phyloP scores from a whole-genome alignment of 176 grass and related monocot genomes.

The Rhynchospora pubera region DNA sequence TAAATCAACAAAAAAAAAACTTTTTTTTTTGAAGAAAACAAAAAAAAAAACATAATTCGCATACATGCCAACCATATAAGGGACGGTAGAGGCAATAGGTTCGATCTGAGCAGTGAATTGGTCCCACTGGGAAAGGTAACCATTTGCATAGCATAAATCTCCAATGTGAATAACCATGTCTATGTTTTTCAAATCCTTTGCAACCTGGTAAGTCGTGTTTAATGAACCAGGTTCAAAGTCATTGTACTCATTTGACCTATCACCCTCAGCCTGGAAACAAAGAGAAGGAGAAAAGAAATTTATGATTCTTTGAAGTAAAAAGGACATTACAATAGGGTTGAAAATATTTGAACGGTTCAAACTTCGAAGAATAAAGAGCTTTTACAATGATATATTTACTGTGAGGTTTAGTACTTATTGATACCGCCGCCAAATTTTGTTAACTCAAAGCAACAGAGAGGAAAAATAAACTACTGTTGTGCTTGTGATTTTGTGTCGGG shows the following conservation, averaged over 20 bases:
- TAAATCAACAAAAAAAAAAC: background rate
- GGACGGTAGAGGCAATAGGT: constrained; percentile 67
- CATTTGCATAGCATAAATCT: constrained; percentile 74
- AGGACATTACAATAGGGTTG: background rate
- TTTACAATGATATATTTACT: background rate
- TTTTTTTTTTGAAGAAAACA: background rate
- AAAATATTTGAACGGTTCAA: background rate
- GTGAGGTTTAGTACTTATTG: background rate
- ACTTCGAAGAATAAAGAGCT: background rate
- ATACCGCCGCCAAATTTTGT: background rate
- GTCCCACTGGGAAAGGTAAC: constrained; percentile 96
- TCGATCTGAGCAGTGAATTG: constrained; percentile 88
- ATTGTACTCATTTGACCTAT: constrained; percentile 81
- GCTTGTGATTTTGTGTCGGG: background rate
- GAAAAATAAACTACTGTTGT: background rate
- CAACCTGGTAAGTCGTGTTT: constrained; percentile 79
- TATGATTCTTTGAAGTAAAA: background rate
- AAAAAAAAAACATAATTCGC: background rate
- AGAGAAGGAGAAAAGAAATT: background rate
- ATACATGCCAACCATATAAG: constrained; percentile 86
- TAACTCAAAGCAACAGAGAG: background rate
- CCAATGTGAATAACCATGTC: constrained; percentile 86
- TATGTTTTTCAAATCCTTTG: constrained; percentile 75
- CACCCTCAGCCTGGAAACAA: constrained; percentile 55
- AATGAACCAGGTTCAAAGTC: constrained; percentile 69